Base-by-base conservation (phyloP, 2,329 filamentous ascomycete genomes). In the Calonectria fujianensis region DNA sequence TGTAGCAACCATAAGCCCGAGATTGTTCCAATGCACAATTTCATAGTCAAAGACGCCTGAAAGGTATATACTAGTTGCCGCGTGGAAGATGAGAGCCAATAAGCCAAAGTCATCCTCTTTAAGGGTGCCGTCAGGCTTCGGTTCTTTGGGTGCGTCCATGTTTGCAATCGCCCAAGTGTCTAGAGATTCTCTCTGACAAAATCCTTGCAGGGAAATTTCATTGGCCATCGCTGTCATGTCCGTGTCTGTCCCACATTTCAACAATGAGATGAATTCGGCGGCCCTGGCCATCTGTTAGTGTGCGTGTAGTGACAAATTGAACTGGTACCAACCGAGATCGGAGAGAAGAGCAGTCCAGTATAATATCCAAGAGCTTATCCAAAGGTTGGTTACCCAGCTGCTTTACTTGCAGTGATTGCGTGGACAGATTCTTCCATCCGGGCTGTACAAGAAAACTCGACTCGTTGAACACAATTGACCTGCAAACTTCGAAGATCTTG, bases 21-120 rank as follows among this genome's bases (percentile, higher is more conserved):
- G 74, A 0, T 52, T 57, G 0, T 79, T 73, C 84, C 84, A 85
- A 24, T 81, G 76, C 10, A 63, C 29, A 2, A 83, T 78, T 13
- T 85, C 83, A 18, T 85, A 85, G 72, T 85, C 84, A 39, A 84
- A 85, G 3, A 83, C 79, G 0, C 84, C 84, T 0, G 85, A 86
- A 6, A 86, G 79, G 41, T 85, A 85, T 8, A 85, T 84, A 59
- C 84, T 85, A 2, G 81, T 83, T 7, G 85, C 82, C 0, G 84
- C 78, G 31, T 78, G 80, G 70, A 82, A 85, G 4, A 81, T 31
- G 0, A 35, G 70, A 0, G 80, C 75, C 3, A 86, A 65, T 0
- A 79, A 41, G 10, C 69, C 66, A 45, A 83, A 81, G 2, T 68
- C 65, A 4, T 77, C 66, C 9, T 57, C 39, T 20, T 59, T 37